Percentiles rank a stretch among this genome's conserved stretches.
Evolutionary conservation across 306 rosid genomes (phyloP).

Genomic region (Quercus ilex): DNA sequence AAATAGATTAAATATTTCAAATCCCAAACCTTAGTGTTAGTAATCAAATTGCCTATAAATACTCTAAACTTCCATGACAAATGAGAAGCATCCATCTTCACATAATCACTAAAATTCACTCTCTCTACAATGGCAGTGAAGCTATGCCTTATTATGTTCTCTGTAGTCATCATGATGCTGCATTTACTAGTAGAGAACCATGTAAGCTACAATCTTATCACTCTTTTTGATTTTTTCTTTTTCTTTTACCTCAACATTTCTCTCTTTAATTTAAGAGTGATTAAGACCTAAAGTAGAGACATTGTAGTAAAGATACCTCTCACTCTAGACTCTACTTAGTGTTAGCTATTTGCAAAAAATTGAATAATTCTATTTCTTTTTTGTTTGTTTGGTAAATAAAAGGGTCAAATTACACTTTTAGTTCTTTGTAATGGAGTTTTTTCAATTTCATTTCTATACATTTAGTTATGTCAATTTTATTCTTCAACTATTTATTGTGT

Average conservation of each 20-base stretch:
- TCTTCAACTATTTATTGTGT: too few relatives aligned
- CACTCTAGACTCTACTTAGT: background rate
- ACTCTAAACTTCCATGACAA: background rate
- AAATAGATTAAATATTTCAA: constrained; percentile 9
- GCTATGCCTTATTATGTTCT: constrained; percentile 2
- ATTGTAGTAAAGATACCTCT: background rate
- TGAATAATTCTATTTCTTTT: background rate
- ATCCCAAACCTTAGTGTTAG: background rate
- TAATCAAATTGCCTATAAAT: constrained; percentile 15
- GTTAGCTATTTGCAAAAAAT: too few relatives aligned
- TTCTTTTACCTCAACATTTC: background rate
- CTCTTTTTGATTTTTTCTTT: constrained; percentile 9
- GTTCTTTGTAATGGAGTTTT: too few relatives aligned
- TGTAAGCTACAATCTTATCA: constrained; percentile 28
- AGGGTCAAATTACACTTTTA: too few relatives aligned
- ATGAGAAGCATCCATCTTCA: background rate
- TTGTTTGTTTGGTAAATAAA: too few relatives aligned
- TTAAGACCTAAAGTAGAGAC: background rate
- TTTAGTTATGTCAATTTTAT: too few relatives aligned
- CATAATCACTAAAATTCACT: background rate
- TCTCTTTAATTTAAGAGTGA: background rate
- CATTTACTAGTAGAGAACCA: constrained; percentile 32
- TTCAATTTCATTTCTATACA: too few relatives aligned
- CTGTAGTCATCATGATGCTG: constrained; percentile 12
- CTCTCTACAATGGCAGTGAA: constrained; percentile 34